These are phyloP conservation scores for Phaeosphaeria sp. DNA, from an alignment of 2,329 filamentous ascomycete species.

Conservation along the genomic window DNA sequence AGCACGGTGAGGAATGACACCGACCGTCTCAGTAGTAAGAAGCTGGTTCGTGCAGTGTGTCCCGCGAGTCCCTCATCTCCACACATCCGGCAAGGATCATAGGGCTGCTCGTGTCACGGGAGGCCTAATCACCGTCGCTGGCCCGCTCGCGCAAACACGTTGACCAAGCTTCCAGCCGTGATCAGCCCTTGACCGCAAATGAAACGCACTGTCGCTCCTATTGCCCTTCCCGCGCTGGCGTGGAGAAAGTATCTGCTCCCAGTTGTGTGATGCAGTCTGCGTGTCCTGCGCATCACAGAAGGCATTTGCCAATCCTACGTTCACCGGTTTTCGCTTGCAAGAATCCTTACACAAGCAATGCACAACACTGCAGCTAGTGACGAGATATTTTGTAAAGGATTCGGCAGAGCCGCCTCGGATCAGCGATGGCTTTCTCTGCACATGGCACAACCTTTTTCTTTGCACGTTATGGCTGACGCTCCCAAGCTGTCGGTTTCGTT, in stretches of 20 bases:
- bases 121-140: conserved; percentile 32
- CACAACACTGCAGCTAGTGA: neutral
- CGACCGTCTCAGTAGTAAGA: conserved; percentile 18
- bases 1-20: conserved; percentile 44
- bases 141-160: conserved; percentile 33
- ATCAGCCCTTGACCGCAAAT: conserved; percentile 25
- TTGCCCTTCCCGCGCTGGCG: conserved; percentile 8
- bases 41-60: conserved; percentile 13
- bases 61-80: conserved; percentile 36
- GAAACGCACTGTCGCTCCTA: conserved; percentile 9
- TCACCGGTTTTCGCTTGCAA: conserved; percentile 18
- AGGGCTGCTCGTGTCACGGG: conserved; percentile 30
- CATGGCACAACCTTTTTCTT: conserved; percentile 16
- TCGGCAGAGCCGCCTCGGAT: conserved; percentile 31
- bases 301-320: conserved; percentile 1
- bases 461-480: conserved; percentile 23
- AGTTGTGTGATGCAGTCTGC: neutral
- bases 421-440: conserved; percentile 17
- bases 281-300: neutral
- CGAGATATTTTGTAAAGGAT: conserved; percentile 8
- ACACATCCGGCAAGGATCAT: conserved; percentile 33
- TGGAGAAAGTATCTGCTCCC: neutral
- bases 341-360: neutral
- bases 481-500: conserved; percentile 22
- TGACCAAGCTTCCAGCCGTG: conserved; percentile 32